Evolutionary conservation across 78 protist species (phyloP).

Genomic region (Monosiga brevicollis): DNA sequence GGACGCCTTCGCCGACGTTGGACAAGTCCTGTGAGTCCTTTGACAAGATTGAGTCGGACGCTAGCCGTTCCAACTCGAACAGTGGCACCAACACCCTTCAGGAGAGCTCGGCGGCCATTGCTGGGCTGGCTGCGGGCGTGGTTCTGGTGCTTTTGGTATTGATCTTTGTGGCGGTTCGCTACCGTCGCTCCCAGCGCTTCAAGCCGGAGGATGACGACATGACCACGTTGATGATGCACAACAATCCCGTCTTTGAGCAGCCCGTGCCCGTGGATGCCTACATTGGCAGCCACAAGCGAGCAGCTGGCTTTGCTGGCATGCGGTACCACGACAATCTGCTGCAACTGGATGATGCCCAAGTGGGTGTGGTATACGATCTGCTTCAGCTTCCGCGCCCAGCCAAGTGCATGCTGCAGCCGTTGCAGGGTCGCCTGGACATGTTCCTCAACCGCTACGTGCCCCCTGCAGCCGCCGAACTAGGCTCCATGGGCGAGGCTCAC

Average conservation of each 20-base stretch:
- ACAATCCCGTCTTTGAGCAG: neutral
- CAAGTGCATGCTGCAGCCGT: neutral
- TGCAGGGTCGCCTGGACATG: neutral
- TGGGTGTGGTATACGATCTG: neutral
- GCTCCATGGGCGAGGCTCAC: neutral
- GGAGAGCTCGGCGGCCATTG: neutral
- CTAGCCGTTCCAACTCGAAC: neutral
- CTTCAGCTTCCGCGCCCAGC: neutral
- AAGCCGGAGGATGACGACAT: neutral
- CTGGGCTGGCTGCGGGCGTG: neutral
- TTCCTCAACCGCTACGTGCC: neutral
- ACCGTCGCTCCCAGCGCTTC: neutral
- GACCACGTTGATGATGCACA: neutral
- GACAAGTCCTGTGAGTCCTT: neutral
- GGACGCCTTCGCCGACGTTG: neutral
- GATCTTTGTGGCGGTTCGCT: too few relatives aligned
- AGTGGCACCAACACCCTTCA: neutral
- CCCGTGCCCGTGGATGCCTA: neutral
- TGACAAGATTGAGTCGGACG: neutral
- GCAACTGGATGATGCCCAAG: neutral
- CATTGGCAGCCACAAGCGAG: neutral
- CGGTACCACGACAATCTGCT: neutral
- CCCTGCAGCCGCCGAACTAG: too few relatives aligned
- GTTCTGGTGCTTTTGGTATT: too few relatives aligned
- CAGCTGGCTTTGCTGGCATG: neutral